These are phyloP conservation scores for Vitis cinerea DNA, from an alignment of 164 flowering plant genomes.

Conservation along the genomic window DNA sequence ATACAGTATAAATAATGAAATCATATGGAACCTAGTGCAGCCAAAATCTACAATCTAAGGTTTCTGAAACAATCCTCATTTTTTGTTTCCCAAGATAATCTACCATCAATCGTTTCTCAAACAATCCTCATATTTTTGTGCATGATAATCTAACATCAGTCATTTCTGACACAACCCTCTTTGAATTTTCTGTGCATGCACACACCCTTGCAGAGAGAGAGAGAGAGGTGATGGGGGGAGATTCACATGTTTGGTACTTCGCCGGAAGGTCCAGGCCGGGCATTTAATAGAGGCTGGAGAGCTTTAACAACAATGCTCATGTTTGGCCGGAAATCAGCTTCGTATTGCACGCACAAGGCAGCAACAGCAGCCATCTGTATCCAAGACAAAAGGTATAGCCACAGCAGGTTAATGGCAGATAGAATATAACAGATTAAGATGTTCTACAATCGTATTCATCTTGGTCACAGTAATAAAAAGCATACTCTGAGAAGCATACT, in stretches of 20 bases:
- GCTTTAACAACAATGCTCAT: constrained; percentile 92
- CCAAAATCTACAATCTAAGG: neutral
- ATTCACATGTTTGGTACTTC: constrained; percentile 43
- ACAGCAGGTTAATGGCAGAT: neutral
- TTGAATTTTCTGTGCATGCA: constrained; percentile 6
- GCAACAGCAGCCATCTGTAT: constrained; percentile 87
- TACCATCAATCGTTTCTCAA: neutral
- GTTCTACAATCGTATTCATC: neutral
- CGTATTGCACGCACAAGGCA: constrained; percentile 85
- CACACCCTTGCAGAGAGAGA: neutral
- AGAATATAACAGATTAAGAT: neutral
- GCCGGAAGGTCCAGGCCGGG: constrained; percentile 58
- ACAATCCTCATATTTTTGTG: neutral
- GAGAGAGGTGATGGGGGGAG: constrained; percentile 7
- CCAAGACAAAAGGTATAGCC: neutral
- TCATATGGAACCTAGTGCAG: constrained; percentile 7
- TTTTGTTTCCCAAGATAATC: neutral
- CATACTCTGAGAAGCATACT: too few relatives aligned
- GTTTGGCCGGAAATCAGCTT: constrained; percentile 88
- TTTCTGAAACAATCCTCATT: neutral
- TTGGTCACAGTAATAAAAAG: neutral
- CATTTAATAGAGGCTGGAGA: constrained; percentile 67
- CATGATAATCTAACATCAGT: too few relatives aligned
- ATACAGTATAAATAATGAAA: constrained; percentile 7
- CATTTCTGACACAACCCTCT: neutral